Percentiles rank a stretch among this genome's conserved stretches.
Conservation (phyloP, 2,329 filamentous ascomycete genomes). For the Paecilomyces dactylethromorphus region DNA sequence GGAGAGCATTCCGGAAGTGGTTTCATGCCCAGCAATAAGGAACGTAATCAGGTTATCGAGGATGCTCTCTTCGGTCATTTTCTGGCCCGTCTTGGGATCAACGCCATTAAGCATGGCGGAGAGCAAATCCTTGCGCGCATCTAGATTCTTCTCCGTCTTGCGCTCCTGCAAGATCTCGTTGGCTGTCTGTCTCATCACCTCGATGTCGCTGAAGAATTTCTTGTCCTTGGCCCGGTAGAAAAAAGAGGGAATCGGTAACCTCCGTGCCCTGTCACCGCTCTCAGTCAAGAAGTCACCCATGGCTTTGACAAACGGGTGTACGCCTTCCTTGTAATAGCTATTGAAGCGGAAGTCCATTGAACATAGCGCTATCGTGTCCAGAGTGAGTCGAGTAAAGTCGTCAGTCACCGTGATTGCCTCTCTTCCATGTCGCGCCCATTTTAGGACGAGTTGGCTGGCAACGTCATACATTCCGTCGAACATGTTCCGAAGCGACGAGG, state of each 20-base stretch:
- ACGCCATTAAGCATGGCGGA: conserved; percentile 59
- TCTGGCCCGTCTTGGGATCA: conserved; percentile 60
- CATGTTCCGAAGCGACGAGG: conserved; percentile 10
- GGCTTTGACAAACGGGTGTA: background rate
- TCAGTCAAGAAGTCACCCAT: background rate
- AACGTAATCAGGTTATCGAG: conserved; percentile 63
- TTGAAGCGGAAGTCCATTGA: conserved; percentile 30
- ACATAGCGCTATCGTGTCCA: conserved; percentile 58
- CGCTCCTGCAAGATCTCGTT: background rate
- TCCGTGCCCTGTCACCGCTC: background rate
- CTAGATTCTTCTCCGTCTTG: conserved; percentile 39
- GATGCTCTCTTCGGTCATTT: conserved; percentile 53
- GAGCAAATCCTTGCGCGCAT: conserved; percentile 46
- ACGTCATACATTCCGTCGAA: conserved; percentile 12
- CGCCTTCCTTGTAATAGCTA: background rate
- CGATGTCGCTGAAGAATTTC: background rate
- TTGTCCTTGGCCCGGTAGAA: too few relatives aligned
- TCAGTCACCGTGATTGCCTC: conserved; percentile 51
- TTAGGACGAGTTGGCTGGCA: conserved; percentile 17
- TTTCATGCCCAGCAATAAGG: conserved; percentile 46
- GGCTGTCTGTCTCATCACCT: background rate
- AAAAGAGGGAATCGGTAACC: background rate
- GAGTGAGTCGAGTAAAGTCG: conserved; percentile 60
- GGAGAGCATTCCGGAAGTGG: too few relatives aligned
- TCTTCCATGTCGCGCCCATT: conserved; percentile 40